These are phyloP conservation scores for Yamadazyma pseudoaaseri DNA, from an alignment of 1,139 yeast genomes.

Conservation along the genomic window DNA sequence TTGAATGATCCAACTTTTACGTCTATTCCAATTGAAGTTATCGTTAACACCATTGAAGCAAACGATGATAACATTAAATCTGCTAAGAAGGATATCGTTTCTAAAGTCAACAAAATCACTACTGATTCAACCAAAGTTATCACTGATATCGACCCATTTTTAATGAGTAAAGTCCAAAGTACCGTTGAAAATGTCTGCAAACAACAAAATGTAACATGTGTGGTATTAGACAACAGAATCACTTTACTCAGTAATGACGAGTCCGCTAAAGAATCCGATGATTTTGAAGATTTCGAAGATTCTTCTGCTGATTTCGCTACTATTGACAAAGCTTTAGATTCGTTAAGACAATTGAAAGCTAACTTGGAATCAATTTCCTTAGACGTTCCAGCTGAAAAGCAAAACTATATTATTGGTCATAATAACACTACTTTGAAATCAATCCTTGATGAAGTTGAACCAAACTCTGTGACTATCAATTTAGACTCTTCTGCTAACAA, in stretches of 20 bases:
- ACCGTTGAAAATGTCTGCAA: conserved; percentile 46
- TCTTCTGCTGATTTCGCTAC: conserved; percentile 32
- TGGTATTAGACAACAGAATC: conserved; percentile 48
- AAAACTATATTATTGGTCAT: conserved; percentile 57
- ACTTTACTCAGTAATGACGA: conserved; percentile 35
- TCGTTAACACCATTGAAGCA: conserved; percentile 30
- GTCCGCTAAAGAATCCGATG: conserved; percentile 31
- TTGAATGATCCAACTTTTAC: conserved; percentile 19
- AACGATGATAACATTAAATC: conserved; percentile 35
- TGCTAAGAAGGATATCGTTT: conserved; percentile 66
- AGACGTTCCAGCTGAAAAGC: conserved; percentile 54
- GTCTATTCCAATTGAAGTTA: conserved; percentile 43
- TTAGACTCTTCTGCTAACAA: conserved; percentile 50
- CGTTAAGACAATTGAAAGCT: conserved; percentile 58
- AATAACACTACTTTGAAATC: conserved; percentile 56
- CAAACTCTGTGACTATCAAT: conserved; percentile 39
- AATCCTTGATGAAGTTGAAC: conserved; percentile 39
- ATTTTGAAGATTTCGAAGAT: conserved; percentile 37
- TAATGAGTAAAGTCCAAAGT: conserved; percentile 51
- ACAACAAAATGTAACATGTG: conserved; percentile 50
- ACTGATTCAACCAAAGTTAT: conserved; percentile 64
- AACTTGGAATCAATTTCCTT: conserved; percentile 53
- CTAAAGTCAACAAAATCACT: conserved; percentile 66
- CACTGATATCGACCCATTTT: conserved; percentile 68
- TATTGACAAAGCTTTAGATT: conserved; percentile 51